phyloP scores from a whole-genome alignment of 2,329 filamentous ascomycete species.

The Cyphellophora europaea region DNA sequence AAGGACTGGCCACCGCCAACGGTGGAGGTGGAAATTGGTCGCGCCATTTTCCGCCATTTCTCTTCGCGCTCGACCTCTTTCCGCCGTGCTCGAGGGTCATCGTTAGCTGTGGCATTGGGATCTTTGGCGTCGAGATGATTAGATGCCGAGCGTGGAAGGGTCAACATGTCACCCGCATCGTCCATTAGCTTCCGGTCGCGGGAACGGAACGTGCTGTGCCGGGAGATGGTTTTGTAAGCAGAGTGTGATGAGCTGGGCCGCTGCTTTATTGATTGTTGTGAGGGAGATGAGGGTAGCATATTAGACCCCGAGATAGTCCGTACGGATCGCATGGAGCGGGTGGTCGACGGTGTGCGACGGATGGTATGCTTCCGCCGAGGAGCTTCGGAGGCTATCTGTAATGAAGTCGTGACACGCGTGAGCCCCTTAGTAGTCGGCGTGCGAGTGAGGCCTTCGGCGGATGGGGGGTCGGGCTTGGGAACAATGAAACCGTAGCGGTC shows the following conservation, averaged over 20 bases:
- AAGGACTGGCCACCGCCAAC: slow-evolving; percentile 53
- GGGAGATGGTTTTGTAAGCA: slow-evolving; percentile 28
- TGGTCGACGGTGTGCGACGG: slow-evolving; percentile 28
- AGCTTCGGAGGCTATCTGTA: slow-evolving; percentile 47
- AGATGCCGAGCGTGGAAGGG: slow-evolving; percentile 29
- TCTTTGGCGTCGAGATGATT: slow-evolving; percentile 32
- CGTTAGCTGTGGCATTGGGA: slow-evolving; percentile 32
- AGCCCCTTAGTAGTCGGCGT: slow-evolving; percentile 28
- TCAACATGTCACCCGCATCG: slow-evolving; percentile 57
- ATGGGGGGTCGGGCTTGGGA: slow-evolving; percentile 20
- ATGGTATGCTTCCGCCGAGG: slow-evolving; percentile 45
- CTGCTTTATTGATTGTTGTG: slow-evolving; percentile 10
- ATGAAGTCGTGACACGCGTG: slow-evolving; percentile 51
- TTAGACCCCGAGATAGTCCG: slow-evolving; percentile 11
- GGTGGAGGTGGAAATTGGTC: slow-evolving; percentile 30
- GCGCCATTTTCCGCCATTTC: slow-evolving; percentile 61
- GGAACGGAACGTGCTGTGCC: slow-evolving; percentile 31
- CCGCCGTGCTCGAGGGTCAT: slow-evolving; percentile 19
- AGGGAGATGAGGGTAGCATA: slow-evolving; percentile 28
- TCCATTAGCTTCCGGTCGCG: slow-evolving; percentile 44
- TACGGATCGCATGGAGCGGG: not conserved
- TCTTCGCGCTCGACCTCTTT: slow-evolving; percentile 55
- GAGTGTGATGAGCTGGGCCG: slow-evolving; percentile 20
- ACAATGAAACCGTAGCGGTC: slow-evolving; percentile 59
- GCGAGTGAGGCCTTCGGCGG: slow-evolving; percentile 5